A percentile compares a stretch with the other conserved stretches of the same genome.
Evolutionary conservation across 2,329 filamentous ascomycete species (phyloP).

Genomic region (Magnaporthales sp.): DNA sequence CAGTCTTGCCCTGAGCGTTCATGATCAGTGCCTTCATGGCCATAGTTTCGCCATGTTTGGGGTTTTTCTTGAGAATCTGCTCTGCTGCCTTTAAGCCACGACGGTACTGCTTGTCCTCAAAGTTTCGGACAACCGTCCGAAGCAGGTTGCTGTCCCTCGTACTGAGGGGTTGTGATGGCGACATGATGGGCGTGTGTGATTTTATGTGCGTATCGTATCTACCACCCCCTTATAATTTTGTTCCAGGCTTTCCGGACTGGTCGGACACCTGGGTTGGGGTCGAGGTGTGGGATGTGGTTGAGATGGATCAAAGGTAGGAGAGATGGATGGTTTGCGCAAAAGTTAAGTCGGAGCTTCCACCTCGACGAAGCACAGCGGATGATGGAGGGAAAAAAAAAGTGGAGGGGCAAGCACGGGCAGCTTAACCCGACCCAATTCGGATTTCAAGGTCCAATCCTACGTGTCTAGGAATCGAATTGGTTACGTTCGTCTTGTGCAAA

Average conservation of each 20-base stretch:
- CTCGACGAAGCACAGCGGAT: not conserved
- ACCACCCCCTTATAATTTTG: not conserved
- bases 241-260: not conserved
- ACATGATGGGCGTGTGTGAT: slow-evolving; percentile 39
- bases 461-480: not conserved
- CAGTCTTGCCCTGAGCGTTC: slow-evolving; percentile 82
- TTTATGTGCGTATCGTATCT: not conserved
- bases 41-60: slow-evolving; percentile 94
- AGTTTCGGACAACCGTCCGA: slow-evolving; percentile 86
- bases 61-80: slow-evolving; percentile 89
- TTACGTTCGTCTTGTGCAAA: not conserved
- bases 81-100: slow-evolving; percentile 87
- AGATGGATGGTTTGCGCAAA: not conserved
- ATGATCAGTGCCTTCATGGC: slow-evolving; percentile 98
- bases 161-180: slow-evolving; percentile 52
- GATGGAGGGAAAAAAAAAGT: not conserved
- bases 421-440: not conserved
- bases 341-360: not conserved
- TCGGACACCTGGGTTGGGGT: not conserved
- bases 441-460: not conserved
- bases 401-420: slow-evolving; percentile 1
- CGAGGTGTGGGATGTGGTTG: not conserved
- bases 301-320: not conserved
- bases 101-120: slow-evolving; percentile 99
- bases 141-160: slow-evolving; percentile 94